Evolutionary conservation across 805 yeast species (phyloP).

Genomic region (Starmerella sirachaensis): DNA sequence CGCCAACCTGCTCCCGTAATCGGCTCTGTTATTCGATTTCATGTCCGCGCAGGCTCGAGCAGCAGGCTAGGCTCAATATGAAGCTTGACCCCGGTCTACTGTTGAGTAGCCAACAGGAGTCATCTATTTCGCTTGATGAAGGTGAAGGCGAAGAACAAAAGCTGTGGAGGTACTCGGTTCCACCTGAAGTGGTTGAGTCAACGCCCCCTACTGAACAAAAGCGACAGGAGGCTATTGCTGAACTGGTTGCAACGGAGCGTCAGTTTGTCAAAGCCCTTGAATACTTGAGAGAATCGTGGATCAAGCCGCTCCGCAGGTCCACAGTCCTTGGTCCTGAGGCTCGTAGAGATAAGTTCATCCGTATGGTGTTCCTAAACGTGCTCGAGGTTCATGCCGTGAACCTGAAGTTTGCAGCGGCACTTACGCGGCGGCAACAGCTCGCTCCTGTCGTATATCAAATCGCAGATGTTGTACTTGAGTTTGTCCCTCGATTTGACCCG

Average conservation of each 20-base stretch:
- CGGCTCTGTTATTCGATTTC: slow-evolving; percentile 85
- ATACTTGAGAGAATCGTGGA: slow-evolving; percentile 85
- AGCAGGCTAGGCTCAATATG: slow-evolving; percentile 82
- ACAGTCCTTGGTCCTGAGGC: slow-evolving; percentile 78
- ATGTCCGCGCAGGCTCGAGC: slow-evolving; percentile 90
- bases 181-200: slow-evolving; percentile 61
- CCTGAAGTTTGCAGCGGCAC: slow-evolving; percentile 73
- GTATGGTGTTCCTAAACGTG: slow-evolving; percentile 84
- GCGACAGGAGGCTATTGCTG: slow-evolving; percentile 91
- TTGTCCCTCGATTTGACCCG: slow-evolving; percentile 78
- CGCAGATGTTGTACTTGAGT: slow-evolving; percentile 79
- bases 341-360: slow-evolving; percentile 80
- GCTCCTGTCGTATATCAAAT: slow-evolving; percentile 73
- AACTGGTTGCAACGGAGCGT: slow-evolving; percentile 83
- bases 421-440: slow-evolving; percentile 74
- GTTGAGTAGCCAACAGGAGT: slow-evolving; percentile 50
- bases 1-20: slow-evolving; percentile 90
- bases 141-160: slow-evolving; percentile 56
- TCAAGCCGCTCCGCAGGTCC: slow-evolving; percentile 76
- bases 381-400: slow-evolving; percentile 77
- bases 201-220: slow-evolving; percentile 76
- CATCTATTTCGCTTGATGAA: slow-evolving; percentile 30
- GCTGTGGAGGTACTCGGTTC: slow-evolving; percentile 88
- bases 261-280: slow-evolving; percentile 92
- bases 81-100: slow-evolving; percentile 77